Evolutionary conservation across 1,139 yeast species (phyloP).

Genomic region (Geotrichum reessii): DNA sequence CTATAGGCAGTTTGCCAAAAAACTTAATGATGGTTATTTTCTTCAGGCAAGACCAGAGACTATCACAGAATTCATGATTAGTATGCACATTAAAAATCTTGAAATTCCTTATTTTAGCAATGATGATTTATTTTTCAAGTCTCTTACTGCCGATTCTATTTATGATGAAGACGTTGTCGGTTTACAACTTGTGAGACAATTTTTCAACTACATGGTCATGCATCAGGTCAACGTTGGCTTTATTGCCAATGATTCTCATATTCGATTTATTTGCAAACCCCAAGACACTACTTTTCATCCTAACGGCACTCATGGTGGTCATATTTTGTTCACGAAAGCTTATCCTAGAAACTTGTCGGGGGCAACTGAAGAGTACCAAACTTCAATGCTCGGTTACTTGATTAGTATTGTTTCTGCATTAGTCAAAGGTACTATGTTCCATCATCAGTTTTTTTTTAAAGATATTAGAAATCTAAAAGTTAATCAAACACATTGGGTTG

Average conservation of each 20-base stretch:
- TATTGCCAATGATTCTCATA: constrained; percentile 15
- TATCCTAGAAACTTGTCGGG: constrained; percentile 4
- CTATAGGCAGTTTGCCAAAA: background rate
- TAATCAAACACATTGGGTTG: background rate
- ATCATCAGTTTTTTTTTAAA: background rate
- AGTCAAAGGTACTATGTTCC: constrained; percentile 6
- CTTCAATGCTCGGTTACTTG: constrained; percentile 15
- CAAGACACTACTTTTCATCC: background rate
- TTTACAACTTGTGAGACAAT: constrained; percentile 15
- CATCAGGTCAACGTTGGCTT: constrained; percentile 15
- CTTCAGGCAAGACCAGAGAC: background rate
- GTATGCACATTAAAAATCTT: constrained; percentile 10
- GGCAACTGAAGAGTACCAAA: background rate
- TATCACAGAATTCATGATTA: constrained; percentile 11
- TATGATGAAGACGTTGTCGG: background rate
- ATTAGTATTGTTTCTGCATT: constrained; percentile 8
- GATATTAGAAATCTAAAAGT: background rate
- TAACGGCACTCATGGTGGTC: constrained; percentile 14
- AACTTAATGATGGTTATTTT: background rate
- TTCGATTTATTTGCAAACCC: constrained; percentile 15
- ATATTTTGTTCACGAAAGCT: constrained; percentile 11
- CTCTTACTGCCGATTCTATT: constrained; percentile 4
- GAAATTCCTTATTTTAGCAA: constrained; percentile 12
- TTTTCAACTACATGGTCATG: constrained; percentile 16
- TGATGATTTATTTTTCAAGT: constrained; percentile 1